Evolutionary conservation across 1,284 basidiomycete species (phyloP).

Genomic region (Flammula alnicola): DNA sequence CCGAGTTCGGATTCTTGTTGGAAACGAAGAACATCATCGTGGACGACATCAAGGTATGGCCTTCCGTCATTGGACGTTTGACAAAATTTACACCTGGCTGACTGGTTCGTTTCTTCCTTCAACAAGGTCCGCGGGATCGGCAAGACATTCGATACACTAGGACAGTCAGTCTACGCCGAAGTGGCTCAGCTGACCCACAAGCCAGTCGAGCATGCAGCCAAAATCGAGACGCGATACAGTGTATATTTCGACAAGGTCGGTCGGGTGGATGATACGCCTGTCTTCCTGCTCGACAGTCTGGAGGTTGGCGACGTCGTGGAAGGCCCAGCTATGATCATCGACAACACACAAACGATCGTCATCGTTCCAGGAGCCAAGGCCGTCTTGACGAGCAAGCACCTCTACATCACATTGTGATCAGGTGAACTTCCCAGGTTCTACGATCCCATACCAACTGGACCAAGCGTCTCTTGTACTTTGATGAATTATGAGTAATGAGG

Average conservation of each 20-base stretch:
- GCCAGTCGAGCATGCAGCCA: slow-evolving; percentile 43
- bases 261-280: slow-evolving; percentile 77
- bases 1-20: slow-evolving; percentile 92
- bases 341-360: slow-evolving; percentile 91
- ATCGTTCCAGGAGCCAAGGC: slow-evolving; percentile 73
- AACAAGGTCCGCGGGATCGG: slow-evolving; percentile 74
- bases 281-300: slow-evolving; percentile 74
- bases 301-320: slow-evolving; percentile 70
- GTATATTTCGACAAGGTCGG: slow-evolving; percentile 84
- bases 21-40: slow-evolving; percentile 82
- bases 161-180: slow-evolving; percentile 81
- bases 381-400: slow-evolving; percentile 69
- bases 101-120: neutral
- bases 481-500: no score
- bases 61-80: neutral
- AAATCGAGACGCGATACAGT: slow-evolving; percentile 57
- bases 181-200: slow-evolving; percentile 52
- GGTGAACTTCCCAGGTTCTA: no score
- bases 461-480: no score
- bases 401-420: slow-evolving; percentile 65
- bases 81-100: neutral
- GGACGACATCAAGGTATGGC: slow-evolving; percentile 86
- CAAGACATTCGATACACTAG: slow-evolving; percentile 86
- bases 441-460: no score
- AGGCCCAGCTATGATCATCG: slow-evolving; percentile 90